Percentiles rank a stretch among this genome's conserved stretches.
Evolutionary conservation across 257 asterid genomes (phyloP).

Genomic region (Petunia axillaris): DNA sequence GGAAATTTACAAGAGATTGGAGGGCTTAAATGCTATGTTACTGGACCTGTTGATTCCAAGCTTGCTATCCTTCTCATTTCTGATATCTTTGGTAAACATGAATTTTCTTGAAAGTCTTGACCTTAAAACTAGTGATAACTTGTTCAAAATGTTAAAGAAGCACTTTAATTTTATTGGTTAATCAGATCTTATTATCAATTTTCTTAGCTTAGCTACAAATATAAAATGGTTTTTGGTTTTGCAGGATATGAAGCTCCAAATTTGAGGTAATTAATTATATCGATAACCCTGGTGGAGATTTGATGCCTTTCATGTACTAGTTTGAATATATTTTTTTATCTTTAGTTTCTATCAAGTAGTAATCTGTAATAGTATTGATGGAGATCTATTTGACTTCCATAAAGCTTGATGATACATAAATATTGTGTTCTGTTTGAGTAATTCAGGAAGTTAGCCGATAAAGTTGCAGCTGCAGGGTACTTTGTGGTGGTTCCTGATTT

Average conservation of each 20-base stretch:
- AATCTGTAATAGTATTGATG: background rate
- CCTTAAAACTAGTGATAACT: background rate
- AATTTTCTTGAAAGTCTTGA: background rate
- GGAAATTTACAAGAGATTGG: slow-evolving; percentile 53
- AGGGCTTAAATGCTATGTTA: slow-evolving; percentile 52
- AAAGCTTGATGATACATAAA: background rate
- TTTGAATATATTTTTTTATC: background rate
- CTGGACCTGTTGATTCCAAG: slow-evolving; percentile 50
- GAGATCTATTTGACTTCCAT: background rate
- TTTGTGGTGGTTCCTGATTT: slow-evolving; percentile 76
- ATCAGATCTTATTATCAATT: background rate
- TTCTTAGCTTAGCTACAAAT: background rate
- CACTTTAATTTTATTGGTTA: background rate
- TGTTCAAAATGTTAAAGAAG: too few species aligned
- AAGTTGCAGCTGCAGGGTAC: slow-evolving; percentile 61
- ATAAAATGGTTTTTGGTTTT: background rate
- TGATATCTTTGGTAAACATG: slow-evolving; percentile 61
- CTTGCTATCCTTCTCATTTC: slow-evolving; percentile 57
- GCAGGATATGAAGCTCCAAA: slow-evolving; percentile 70
- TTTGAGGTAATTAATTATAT: slow-evolving; percentile 49
- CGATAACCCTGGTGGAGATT: background rate
- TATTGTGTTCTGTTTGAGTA: background rate
- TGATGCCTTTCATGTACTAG: background rate
- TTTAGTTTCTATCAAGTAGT: background rate
- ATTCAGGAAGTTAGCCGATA: slow-evolving; percentile 71